These are phyloP conservation scores for Nicotiana sylvestris DNA, from an alignment of 257 asterid genomes.

Conservation along the genomic window DNA sequence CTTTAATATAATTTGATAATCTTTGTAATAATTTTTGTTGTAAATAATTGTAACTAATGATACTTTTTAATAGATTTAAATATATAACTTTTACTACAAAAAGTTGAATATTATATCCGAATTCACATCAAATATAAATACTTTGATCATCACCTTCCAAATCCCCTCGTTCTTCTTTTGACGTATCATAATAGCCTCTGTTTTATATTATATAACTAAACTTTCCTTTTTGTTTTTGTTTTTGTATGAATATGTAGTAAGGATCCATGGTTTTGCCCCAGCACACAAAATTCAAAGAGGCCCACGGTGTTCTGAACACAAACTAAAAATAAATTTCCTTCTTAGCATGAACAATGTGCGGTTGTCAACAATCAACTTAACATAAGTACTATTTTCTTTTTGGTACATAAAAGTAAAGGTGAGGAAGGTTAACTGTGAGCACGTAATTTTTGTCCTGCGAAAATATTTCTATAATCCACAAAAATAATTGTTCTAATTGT, in stretches of 20 bases:
- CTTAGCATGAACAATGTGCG: not conserved
- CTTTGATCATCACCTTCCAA: not conserved
- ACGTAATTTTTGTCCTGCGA: too few species aligned
- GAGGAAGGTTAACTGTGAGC: not conserved
- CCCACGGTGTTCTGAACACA: not conserved
- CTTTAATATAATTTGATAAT: not conserved
- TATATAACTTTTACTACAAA: not conserved
- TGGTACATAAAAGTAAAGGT: not conserved
- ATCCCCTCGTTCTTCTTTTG: not conserved
- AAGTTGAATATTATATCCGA: not conserved
- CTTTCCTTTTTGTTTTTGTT: not conserved
- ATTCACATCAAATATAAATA: not conserved
- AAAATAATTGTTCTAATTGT: too few species aligned
- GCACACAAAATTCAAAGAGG: not conserved
- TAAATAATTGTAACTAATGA: not conserved
- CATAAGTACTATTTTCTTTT: too few species aligned
- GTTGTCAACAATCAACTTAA: not conserved
- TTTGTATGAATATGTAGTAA: not conserved
- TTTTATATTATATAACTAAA: not conserved
- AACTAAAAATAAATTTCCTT: not conserved
- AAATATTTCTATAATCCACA: too few species aligned
- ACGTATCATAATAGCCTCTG: not conserved
- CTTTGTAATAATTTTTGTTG: too few species aligned
- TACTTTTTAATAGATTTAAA: not conserved
- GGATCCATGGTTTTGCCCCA: not conserved